Conservation (phyloP, 768 basidiomycete genomes). For the Tricholoma flavovirens region DNA sequence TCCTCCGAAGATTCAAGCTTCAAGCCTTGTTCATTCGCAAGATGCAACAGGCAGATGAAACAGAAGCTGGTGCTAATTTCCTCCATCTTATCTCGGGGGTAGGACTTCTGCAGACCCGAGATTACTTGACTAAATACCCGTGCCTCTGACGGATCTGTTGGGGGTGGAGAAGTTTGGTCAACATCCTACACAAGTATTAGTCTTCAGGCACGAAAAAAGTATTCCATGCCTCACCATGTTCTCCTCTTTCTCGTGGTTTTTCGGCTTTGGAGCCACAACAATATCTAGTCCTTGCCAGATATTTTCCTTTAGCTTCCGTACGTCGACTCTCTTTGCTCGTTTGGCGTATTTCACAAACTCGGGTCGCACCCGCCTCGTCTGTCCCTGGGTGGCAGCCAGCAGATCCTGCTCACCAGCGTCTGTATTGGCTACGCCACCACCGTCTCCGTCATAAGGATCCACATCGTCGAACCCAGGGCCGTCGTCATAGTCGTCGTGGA, state of each 20-base stretch:
- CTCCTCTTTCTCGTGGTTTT: conserved; percentile 34
- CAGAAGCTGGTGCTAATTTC: conserved; percentile 99
- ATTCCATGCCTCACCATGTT: conserved; percentile 43
- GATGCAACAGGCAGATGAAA: conserved; percentile 94
- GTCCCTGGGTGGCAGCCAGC: conserved; percentile 71
- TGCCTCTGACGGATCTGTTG: conserved; percentile 61
- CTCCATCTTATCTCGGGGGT: conserved; percentile 91
- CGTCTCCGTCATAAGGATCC: conserved; percentile 42
- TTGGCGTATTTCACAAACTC: conserved; percentile 93
- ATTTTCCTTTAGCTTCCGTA: conserved; percentile 93
- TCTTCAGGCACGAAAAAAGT: not conserved
- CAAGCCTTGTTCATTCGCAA: conserved; percentile 95
- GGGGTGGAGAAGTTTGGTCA: conserved; percentile 36
- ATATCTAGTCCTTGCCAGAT: conserved; percentile 95
- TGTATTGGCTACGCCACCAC: conserved; percentile 32
- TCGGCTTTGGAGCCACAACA: conserved; percentile 42
- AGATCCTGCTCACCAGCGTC: conserved; percentile 84
- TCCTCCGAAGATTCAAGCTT: conserved; percentile 57
- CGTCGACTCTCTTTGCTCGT: conserved; percentile 94
- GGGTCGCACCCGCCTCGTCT: conserved; percentile 74
- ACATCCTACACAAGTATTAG: conserved; percentile 39
- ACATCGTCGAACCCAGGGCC: conserved; percentile 66
- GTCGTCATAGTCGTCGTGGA: conserved; percentile 88
- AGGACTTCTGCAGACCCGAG: conserved; percentile 69
- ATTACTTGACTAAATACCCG: conserved; percentile 80